These are phyloP conservation scores for Leptographium radiaticola DNA, from an alignment of 2,329 filamentous ascomycete genomes.

Conservation along the genomic window DNA sequence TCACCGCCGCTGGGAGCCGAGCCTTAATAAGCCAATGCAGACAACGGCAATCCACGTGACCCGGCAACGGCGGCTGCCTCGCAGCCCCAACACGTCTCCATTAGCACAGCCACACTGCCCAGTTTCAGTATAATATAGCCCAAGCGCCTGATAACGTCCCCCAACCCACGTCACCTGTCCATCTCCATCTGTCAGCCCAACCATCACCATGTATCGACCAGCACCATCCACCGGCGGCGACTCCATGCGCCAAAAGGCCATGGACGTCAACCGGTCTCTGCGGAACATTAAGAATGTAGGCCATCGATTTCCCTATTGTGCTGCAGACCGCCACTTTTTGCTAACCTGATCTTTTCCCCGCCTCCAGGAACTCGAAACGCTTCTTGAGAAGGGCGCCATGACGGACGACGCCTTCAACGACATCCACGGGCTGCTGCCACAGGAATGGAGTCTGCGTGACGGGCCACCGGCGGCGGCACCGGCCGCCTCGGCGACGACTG, in stretches of 20 bases:
- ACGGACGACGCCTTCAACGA: conserved; percentile 60
- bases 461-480: conserved; percentile 16
- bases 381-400: conserved; percentile 73
- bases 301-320: too few relatives aligned
- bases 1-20: too few relatives aligned
- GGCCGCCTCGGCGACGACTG: conserved; percentile 17
- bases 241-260: conserved; percentile 37
- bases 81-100: too few relatives aligned
- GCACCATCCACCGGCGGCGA: background rate
- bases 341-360: background rate
- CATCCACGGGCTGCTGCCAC: conserved; percentile 62
- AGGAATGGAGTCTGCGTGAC: conserved; percentile 48
- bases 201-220: background rate
- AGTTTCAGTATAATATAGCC: too few relatives aligned
- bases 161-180: background rate
- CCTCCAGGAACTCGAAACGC: conserved; percentile 23
- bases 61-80: too few relatives aligned
- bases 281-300: conserved; percentile 72
- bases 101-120: too few relatives aligned
- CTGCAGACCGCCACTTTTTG: background rate
- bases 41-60: too few relatives aligned
- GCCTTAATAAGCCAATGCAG: too few relatives aligned
- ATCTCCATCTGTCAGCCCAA: background rate
- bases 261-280: conserved; percentile 71
- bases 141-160: too few relatives aligned